Evolutionary conservation across 768 basidiomycete species (phyloP).

Genomic region (Chalciporus piperatus): DNA sequence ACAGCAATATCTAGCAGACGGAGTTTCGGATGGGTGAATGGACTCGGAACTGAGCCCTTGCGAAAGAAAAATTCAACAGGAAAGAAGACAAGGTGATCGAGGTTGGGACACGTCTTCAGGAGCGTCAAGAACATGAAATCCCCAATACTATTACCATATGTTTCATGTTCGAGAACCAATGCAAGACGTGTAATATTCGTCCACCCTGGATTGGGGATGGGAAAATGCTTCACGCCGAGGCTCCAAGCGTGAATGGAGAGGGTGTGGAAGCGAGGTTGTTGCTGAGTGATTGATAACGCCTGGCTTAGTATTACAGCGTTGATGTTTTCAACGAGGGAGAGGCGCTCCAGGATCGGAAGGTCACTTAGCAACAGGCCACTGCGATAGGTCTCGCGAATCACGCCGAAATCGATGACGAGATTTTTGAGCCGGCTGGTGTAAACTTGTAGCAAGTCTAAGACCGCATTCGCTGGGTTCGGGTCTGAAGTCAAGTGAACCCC

Average conservation of each 20-base stretch:
- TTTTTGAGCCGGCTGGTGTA: constrained; percentile 11
- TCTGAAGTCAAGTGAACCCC: constrained; percentile 1
- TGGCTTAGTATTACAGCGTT: neutral
- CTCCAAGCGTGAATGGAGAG: constrained; percentile 14
- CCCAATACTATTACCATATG: no score
- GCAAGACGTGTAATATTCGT: constrained; percentile 11
- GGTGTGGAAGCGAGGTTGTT: constrained; percentile 7
- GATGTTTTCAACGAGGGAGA: constrained; percentile 9
- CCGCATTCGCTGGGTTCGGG: constrained; percentile 1
- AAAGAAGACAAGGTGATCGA: constrained; percentile 8
- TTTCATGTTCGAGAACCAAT: constrained; percentile 1
- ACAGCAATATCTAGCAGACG: constrained; percentile 8
- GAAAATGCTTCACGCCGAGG: no score
- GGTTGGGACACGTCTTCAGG: constrained; percentile 17
- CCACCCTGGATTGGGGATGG: constrained; percentile 9
- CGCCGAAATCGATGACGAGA: constrained; percentile 4
- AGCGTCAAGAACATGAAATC: constrained; percentile 5
- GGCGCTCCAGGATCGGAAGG: constrained; percentile 14
- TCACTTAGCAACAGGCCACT: constrained; percentile 13
- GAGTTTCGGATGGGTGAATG: constrained; percentile 16
- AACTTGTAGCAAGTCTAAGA: constrained; percentile 17
- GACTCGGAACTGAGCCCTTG: neutral
- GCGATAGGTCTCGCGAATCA: neutral
- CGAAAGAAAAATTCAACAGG: neutral
- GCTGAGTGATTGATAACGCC: constrained; percentile 7